Evolutionary conservation across 2,329 filamentous ascomycete genomes (phyloP), one percentile per base, ranked within the genome.

Genomic region (Colletotrichum sp.): DNA sequence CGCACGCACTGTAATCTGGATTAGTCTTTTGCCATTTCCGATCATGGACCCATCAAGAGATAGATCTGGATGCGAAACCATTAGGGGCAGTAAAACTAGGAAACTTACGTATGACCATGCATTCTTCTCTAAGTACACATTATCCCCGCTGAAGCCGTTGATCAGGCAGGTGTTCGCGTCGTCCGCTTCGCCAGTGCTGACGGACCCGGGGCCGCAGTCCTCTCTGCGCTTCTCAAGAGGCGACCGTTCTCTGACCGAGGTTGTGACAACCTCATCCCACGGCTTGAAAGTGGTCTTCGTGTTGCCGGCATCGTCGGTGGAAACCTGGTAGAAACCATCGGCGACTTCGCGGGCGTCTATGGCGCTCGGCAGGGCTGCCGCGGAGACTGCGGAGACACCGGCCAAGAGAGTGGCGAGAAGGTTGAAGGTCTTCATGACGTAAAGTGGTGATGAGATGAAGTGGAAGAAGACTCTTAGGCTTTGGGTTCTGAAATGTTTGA

Each of bases 31-130:
- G 44, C 39, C 19, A 52, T 52, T 49, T 12, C n/a, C 0, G 3
- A 12, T 2, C 44, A 22, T 7, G 8, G 7, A 8, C 3, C 25
- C 25, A 25, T 25, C 25, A 25, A 25, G 25, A 25, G 25, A 25
- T 25, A 25, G 25, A 25, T 25, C 25, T 25, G 25, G 25, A 25
- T 25, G 25, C 25, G 4, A 25, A 49, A 49, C n/a, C 11, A 22
- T 49, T 49, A 6, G n/a, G 11, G 44, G 0, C 2, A 12, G 3
- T 3, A 13, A 6, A 7, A 6, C 6, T 7, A n/a, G 16, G 44
- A 52, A 25, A 22, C 44, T 7, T 22, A 52, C 44, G n/a, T 52
- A 52, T 22, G 44, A 52, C 44, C 44, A 52, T 6, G 44, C 11
- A 0, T 52, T 52, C 44, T 52, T 52, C 6, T 52, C 44, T n/a